Evolutionary conservation across 75 land plant genomes (phyloP), one percentile per base, ranked within the genome.

Genomic region (Pinus taeda): DNA sequence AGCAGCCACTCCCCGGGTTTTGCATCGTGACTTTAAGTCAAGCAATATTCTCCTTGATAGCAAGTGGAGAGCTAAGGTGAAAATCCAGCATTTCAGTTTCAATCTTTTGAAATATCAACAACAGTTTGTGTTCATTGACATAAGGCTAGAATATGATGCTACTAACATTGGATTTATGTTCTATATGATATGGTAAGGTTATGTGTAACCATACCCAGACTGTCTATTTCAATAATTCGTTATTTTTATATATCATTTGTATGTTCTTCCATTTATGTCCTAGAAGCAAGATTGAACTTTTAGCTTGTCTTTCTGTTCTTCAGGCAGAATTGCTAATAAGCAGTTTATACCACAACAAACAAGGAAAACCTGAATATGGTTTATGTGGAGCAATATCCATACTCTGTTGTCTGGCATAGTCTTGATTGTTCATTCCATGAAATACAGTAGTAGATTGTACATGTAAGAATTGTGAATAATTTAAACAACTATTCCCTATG

Each of bases 11-110:
- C 95, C 95, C 15, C 84, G 89, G 77, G 91, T 96, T 80, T 75
- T 96, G 77, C 99, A 96, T 80, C 84, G 99, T 74, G 99, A 96
- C 76, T 83, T 96, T 59, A 94, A 94, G 73, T 94, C 97, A 15
- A 83, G 89, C 62, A 96, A 96, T 80, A 90, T 96, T 82, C 62
- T 95, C 58, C 81, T 96, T 18, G 96, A 95, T 84, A 82, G 71
- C 6, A 85, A 88, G 3, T 91, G 85, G 86, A 82, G 83, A 76
- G 88, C 98, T 17, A 92, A 90, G 87, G 97, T 92, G 63, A 81
- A 81, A 39, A 21, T 2, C 45, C 11, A 69, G 18, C 22, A 69
- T 69, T 69, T 69, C 13, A n/a, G 42, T n/a, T 42, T 30, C 22
- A n/a, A 69, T 67, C 21, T 3, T 67, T 67, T 39, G 21, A 36